phyloP scores from a whole-genome alignment of 1,284 basidiomycete species.

The Chalciporus sp. region DNA sequence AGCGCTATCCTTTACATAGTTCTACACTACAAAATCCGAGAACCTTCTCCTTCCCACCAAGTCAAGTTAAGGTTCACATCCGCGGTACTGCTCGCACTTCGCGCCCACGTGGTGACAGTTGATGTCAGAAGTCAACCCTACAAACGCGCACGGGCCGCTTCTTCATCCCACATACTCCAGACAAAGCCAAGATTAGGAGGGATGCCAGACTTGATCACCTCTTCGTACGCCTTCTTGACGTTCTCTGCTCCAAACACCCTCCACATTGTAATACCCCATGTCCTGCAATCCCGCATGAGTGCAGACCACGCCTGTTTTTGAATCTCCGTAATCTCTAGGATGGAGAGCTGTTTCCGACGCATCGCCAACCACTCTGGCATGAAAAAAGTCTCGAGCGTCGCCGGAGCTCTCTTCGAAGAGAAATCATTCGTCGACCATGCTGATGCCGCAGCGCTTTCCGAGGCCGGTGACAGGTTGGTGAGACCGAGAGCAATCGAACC shows the following conservation, averaged over 20 bases:
- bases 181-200: constrained; percentile 56
- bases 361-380: constrained; percentile 65
- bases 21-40: not conserved
- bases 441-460: constrained; percentile 29
- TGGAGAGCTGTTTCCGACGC: constrained; percentile 48
- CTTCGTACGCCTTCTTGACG: constrained; percentile 51
- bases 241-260: constrained; percentile 45
- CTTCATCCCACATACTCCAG: constrained; percentile 63
- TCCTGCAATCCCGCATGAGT: constrained; percentile 53
- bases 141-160: constrained; percentile 16
- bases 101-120: not conserved
- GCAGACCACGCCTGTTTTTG: constrained; percentile 58
- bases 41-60: not conserved
- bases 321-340: constrained; percentile 46
- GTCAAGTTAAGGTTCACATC: no score
- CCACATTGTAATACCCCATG: constrained; percentile 54
- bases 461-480: constrained; percentile 52
- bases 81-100: not conserved
- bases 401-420: constrained; percentile 12
- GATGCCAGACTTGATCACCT: constrained; percentile 45
- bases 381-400: constrained; percentile 55
- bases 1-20: not conserved
- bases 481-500: constrained; percentile 53
- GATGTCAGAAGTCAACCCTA: not conserved
- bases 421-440: constrained; percentile 44